These are phyloP conservation scores for Urtica urens DNA, from an alignment of 306 rosid genomes.

Conservation along the genomic window DNA sequence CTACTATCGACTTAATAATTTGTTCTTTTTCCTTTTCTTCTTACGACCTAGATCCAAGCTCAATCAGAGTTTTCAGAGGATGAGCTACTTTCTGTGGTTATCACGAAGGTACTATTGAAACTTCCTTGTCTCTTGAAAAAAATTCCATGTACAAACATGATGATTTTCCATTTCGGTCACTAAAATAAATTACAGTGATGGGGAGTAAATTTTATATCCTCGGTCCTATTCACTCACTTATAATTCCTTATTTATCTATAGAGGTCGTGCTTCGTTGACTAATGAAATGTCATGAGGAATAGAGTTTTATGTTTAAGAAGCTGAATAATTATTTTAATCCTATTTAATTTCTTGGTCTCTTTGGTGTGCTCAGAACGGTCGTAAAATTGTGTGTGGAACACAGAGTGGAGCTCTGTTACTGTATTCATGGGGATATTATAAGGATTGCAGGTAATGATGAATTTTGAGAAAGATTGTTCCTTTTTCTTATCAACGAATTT, in stretches of 20 bases:
- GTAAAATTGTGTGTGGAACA: slow-evolving; percentile 79
- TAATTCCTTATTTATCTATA: no score
- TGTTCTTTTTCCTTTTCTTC: slow-evolving; percentile 20
- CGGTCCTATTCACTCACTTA: no score
- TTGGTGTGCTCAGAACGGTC: slow-evolving; percentile 53
- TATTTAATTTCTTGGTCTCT: no score
- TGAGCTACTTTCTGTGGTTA: slow-evolving; percentile 74
- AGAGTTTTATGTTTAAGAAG: no score
- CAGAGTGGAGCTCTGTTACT: slow-evolving; percentile 61
- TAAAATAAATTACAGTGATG: no score
- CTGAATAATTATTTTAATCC: no score
- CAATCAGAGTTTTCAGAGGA: slow-evolving; percentile 91
- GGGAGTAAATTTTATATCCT: no score
- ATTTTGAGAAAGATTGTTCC: neutral
- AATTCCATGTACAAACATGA: no score
- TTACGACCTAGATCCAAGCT: slow-evolving; percentile 48
- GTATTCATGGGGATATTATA: slow-evolving; percentile 88
- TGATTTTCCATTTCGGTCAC: no score
- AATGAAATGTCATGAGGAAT: no score
- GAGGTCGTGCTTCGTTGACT: no score
- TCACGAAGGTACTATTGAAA: slow-evolving; percentile 74
- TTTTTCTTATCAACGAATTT: slow-evolving; percentile 5
- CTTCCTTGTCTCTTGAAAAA: neutral
- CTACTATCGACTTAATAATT: slow-evolving; percentile 4
- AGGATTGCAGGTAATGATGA: slow-evolving; percentile 69